Percentiles rank a stretch among this genome's conserved stretches.
These are phyloP conservation scores for Bipolaris victoriae DNA, from an alignment of 2,329 filamentous ascomycete species.

Conservation along the genomic window DNA sequence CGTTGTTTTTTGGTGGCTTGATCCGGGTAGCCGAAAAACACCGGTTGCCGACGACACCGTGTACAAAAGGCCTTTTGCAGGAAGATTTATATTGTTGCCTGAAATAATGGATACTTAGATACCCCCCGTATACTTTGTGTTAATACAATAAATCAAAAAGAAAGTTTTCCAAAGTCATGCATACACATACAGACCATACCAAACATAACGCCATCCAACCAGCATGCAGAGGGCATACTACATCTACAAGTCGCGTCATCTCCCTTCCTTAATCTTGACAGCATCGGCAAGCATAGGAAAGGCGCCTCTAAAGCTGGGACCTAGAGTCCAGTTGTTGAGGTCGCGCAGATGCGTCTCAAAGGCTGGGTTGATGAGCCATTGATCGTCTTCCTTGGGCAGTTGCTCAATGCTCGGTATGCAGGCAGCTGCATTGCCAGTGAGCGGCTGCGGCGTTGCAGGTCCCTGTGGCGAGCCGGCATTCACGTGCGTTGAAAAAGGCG, in stretches of 20 bases:
- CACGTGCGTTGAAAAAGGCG: constrained; percentile 41
- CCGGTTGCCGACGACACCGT: background rate
- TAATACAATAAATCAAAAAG: constrained; percentile 8
- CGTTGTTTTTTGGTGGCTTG: background rate
- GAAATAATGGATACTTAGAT: constrained; percentile 3
- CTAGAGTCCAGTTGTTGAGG: constrained; percentile 81
- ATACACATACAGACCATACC: constrained; percentile 10
- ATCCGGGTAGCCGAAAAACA: background rate
- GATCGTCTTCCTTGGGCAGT: constrained; percentile 54
- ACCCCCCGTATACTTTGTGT: constrained; percentile 3
- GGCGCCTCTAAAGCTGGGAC: constrained; percentile 67
- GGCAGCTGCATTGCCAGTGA: constrained; percentile 27
- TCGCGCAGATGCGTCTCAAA: constrained; percentile 81
- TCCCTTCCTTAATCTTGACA: constrained; percentile 43
- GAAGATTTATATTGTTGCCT: background rate
- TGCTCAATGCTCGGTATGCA: constrained; percentile 10
- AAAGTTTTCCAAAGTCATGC: too few species aligned
- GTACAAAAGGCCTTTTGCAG: background rate
- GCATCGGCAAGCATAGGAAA: constrained; percentile 63
- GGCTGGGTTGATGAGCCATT: constrained; percentile 81
- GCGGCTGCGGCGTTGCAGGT: constrained; percentile 31
- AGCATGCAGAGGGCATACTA: constrained; percentile 2
- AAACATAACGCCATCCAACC: constrained; percentile 4
- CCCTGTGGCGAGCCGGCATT: constrained; percentile 36
- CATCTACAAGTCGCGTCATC: constrained; percentile 26